Evolutionary conservation across 345 rosid species (phyloP), one percentile per base, ranked within the genome.

Genomic region (Rhodomyrtus tomentosa): DNA sequence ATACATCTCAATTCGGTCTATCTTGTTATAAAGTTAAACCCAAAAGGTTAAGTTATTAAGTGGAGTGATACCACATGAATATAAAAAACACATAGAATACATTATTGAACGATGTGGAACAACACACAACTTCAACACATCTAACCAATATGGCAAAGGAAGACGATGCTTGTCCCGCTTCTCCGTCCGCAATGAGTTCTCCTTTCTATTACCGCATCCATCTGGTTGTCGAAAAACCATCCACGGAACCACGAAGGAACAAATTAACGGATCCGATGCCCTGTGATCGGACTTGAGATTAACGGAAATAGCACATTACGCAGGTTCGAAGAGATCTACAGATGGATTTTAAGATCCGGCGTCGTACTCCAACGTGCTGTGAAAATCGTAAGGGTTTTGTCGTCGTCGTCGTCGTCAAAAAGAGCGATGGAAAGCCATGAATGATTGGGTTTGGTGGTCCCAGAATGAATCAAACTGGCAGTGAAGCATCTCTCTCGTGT

Each of bases 131-230:
- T n/a, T n/a, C n/a, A n/a, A n/a, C n/a, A n/a, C 16, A n/a, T n/a
- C n/a, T 32, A 27, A n/a, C 18, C 0, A 4, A 11, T 29, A 55
- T 25, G 13, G 11, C 3, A 3, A 55, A 14, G 32, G 27, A 56
- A 29, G 21, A 6, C 6, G 18, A 58, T 27, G 32, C 2, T 14
- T 18, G 38, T 29, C 5, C 6, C 5, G 5, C 32, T 15, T 18
- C 74, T 62, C 4, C 38, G 21, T 14, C 24, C 3, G 40, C 15
- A 16, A 11, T 5, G 5, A 7, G 16, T 21, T 8, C 22, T 3
- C 29, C 4, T 1, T 50, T 3, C 40, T 16, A 0, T 62, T 16
- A 29, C 22, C 9, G 5, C 22, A 0, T 29, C 16, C 40, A 15
- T 32, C 36, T 7, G 11, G 12, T 29, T 20, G 18, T 62, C 5